phyloP scores from a whole-genome alignment of 768 basidiomycete species.

The Lactarius tabidus region DNA sequence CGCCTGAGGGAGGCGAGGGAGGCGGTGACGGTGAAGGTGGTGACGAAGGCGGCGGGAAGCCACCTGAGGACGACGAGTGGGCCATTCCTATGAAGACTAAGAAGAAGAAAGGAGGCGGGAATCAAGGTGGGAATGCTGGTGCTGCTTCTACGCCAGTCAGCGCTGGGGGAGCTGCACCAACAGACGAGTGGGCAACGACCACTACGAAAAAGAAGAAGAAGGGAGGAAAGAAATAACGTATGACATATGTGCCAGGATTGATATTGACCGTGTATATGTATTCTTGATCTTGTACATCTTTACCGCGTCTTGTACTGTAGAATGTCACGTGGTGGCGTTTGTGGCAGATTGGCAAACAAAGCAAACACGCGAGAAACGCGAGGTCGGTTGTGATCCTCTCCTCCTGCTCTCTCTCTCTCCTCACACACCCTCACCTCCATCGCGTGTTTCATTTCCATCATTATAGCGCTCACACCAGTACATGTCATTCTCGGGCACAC shows the following conservation, averaged over 20 bases:
- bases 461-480: conserved; percentile 28
- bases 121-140: too few relatives aligned
- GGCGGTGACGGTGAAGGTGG: conserved; percentile 10
- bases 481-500: conserved; percentile 87
- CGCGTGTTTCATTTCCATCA: conserved; percentile 16
- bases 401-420: not conserved
- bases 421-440: not conserved
- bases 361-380: conserved; percentile 22
- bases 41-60: not conserved
- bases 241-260: too few relatives aligned
- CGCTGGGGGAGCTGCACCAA: not conserved
- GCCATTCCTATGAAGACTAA: not conserved
- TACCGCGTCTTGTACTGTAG: not conserved
- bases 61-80: conserved; percentile 2
- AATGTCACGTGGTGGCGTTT: not conserved
- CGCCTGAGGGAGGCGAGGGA: conserved; percentile 14
- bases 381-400: conserved; percentile 1
- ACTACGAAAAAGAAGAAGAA: not conserved
- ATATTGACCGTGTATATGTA: not conserved
- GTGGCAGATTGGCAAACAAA: conserved; percentile 13
- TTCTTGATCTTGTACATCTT: not conserved
- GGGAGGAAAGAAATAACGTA: not conserved
- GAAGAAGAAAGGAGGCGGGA: conserved; percentile 20
- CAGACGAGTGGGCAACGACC: conserved; percentile 1
- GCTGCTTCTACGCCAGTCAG: not conserved